Conservation (phyloP, 1,284 basidiomycete genomes). For the Ceratobasidium sp. region DNA sequence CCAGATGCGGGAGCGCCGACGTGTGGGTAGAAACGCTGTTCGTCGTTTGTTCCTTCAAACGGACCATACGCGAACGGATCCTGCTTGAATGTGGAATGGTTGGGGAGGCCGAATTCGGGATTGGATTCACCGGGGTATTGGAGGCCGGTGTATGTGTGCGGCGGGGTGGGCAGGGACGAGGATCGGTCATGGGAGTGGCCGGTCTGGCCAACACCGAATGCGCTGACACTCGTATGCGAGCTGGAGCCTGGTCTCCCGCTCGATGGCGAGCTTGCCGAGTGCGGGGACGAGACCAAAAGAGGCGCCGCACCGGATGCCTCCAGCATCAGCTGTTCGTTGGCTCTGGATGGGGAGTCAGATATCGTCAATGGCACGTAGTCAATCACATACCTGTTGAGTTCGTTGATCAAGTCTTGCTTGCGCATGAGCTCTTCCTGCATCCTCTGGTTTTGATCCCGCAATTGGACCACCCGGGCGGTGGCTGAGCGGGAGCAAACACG, state of each 20-base stretch:
- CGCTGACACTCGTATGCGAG: conserved; percentile 31
- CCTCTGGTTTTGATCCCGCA: conserved; percentile 21
- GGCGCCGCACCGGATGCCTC: conserved; percentile 32
- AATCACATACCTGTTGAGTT: conserved; percentile 32
- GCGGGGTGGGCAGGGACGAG: conserved; percentile 32
- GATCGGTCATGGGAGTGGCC: conserved; percentile 25
- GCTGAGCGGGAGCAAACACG: conserved; percentile 26
- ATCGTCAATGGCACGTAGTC: background rate
- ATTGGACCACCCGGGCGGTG: conserved; percentile 34
- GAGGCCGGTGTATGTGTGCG: conserved; percentile 32
- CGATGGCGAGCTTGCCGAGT: conserved; percentile 16
- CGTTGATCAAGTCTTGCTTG: conserved; percentile 27
- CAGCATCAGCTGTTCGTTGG: conserved; percentile 33
- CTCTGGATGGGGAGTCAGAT: background rate
- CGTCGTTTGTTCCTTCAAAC: conserved; percentile 7
- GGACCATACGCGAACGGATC: conserved; percentile 31
- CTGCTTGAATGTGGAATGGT: conserved; percentile 5
- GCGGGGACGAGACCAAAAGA: conserved; percentile 30
- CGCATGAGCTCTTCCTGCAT: conserved; percentile 29
- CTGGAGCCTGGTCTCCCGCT: conserved; percentile 31
- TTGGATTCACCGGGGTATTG: conserved; percentile 20
- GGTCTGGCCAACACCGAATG: conserved; percentile 12
- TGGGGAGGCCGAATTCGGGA: conserved; percentile 24
- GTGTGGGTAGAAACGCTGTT: conserved; percentile 5
- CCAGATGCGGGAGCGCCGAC: conserved; percentile 6